phyloP scores from a whole-genome alignment of 2,329 filamentous ascomycete species.

The Didymella lethalis region DNA sequence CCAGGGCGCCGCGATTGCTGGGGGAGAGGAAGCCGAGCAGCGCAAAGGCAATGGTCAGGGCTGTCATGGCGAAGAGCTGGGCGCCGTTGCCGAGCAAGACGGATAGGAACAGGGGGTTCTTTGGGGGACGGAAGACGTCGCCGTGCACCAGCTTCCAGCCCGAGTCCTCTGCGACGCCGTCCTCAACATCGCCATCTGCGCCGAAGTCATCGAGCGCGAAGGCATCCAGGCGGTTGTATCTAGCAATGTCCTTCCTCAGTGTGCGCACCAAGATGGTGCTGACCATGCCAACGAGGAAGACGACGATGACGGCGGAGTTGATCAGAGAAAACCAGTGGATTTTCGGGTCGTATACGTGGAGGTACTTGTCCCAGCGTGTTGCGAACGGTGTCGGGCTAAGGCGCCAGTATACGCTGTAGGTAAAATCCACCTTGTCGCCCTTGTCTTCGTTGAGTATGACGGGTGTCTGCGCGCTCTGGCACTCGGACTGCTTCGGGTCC shows the following conservation, averaged over 20 bases:
- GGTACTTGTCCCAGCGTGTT: conserved; percentile 97
- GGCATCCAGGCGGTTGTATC: conserved; percentile 93
- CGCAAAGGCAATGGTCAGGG: conserved; percentile 89
- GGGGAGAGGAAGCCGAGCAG: conserved; percentile 94
- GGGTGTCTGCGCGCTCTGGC: conserved; percentile 65
- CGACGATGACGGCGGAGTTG: conserved; percentile 93
- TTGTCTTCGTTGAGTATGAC: conserved; percentile 71
- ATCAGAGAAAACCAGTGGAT: conserved; percentile 99
- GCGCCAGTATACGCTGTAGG: conserved; percentile 91
- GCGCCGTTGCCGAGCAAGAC: conserved; percentile 91
- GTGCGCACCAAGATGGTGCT: conserved; percentile 90
- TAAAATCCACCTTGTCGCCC: conserved; percentile 78
- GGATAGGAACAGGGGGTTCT: conserved; percentile 82
- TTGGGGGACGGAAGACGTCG: conserved; percentile 91
- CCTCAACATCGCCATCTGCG: conserved; percentile 77
- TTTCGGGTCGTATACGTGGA: conserved; percentile 96
- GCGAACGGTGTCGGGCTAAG: conserved; percentile 89
- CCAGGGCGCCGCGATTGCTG: conserved; percentile 91
- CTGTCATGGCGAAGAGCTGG: conserved; percentile 97
- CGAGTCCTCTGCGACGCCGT: conserved; percentile 95
- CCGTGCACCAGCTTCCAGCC: conserved; percentile 99
- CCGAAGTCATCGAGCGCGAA: conserved; percentile 90
- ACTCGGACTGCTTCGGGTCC: conserved; percentile 68
- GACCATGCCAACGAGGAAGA: conserved; percentile 90
- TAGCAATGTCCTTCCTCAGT: conserved; percentile 90